These are phyloP conservation scores for Solanum hybrid DNA, from an alignment of 305 asterid genomes.

Conservation along the genomic window DNA sequence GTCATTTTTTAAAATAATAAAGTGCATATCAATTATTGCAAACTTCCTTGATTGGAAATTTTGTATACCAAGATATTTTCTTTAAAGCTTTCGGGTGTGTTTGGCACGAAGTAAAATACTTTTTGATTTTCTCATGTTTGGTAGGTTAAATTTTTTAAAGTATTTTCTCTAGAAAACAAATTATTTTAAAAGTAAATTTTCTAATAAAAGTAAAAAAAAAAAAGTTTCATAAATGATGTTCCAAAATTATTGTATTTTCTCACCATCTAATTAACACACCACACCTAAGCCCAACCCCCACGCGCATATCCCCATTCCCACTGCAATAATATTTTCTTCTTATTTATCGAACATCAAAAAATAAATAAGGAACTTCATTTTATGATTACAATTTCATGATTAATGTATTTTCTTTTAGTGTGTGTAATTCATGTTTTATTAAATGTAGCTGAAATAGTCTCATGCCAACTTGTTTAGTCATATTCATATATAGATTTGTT, in stretches of 20 bases:
- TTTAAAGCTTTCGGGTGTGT: neutral
- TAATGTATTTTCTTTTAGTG: neutral
- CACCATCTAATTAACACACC: neutral
- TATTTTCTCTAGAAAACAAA: neutral
- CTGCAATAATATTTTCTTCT: neutral
- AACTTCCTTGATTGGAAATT: neutral
- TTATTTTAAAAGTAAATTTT: neutral
- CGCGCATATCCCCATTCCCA: neutral
- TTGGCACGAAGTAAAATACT: neutral
- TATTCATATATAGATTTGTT: neutral
- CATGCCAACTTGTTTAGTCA: neutral
- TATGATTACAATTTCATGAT: neutral
- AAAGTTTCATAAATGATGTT: neutral
- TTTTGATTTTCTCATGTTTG: neutral
- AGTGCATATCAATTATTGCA: neutral
- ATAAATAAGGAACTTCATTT: neutral
- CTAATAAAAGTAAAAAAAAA: neutral
- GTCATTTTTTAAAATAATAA: neutral
- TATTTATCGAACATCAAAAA: neutral
- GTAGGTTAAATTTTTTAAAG: neutral
- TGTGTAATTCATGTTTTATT: neutral
- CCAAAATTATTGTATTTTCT: neutral
- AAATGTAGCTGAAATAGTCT: neutral
- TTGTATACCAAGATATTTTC: neutral
- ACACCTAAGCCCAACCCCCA: neutral